Conservation (phyloP, 2,329 filamentous ascomycete species). For the Scedosporium apiospermum region DNA sequence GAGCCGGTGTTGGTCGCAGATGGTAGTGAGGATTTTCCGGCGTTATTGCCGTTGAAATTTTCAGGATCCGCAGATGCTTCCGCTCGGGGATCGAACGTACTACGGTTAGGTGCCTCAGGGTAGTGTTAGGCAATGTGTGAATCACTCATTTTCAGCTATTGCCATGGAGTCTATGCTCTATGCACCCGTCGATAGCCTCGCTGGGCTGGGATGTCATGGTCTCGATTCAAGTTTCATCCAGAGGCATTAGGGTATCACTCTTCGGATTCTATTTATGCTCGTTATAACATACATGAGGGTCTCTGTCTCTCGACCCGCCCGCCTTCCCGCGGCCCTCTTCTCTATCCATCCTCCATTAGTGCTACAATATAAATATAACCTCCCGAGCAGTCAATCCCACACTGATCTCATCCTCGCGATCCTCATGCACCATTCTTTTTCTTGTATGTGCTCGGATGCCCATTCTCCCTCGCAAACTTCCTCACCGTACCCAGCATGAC, state of each 20-base stretch:
- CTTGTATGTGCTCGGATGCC: constrained; percentile 43
- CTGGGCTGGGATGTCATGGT: no score
- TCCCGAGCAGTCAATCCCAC: neutral
- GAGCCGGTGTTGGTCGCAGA: neutral
- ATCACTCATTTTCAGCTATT: no score
- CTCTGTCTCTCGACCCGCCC: neutral
- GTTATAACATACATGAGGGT: neutral
- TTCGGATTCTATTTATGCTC: neutral
- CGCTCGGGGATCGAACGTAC: neutral
- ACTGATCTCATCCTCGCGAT: neutral
- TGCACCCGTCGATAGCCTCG: no score
- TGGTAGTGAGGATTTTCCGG: neutral
- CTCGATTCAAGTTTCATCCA: neutral
- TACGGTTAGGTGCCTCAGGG: neutral
- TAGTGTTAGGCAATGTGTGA: neutral
- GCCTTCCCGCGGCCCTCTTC: neutral
- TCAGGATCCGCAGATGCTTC: neutral
- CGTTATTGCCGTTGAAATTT: neutral
- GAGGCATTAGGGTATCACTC: neutral
- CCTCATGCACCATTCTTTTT: constrained; percentile 17
- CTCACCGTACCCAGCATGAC: constrained; percentile 49
- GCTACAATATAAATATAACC: neutral
- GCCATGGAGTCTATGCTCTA: no score
- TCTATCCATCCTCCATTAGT: neutral
- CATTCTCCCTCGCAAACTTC: constrained; percentile 46